A percentile compares a stretch with the other conserved stretches of the same genome.
Conservation (phyloP, 768 basidiomycete genomes). For the Tulasnella sp. region DNA sequence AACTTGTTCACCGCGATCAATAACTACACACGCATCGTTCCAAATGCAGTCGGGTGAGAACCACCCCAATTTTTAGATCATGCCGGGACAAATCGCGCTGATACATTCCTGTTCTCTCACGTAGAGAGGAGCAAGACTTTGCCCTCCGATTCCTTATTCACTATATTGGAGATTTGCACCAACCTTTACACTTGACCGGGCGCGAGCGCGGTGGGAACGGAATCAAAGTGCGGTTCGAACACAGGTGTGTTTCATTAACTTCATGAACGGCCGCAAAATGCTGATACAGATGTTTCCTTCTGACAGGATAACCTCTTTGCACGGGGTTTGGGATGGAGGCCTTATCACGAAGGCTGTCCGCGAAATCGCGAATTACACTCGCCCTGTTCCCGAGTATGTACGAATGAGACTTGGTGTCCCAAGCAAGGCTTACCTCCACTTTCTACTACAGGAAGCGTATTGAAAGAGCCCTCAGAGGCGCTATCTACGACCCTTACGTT, state of each 20-base stretch:
- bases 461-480: slow-evolving; percentile 55
- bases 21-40: slow-evolving; percentile 6
- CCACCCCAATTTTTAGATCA: neutral
- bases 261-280: too few relatives aligned
- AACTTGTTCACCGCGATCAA: slow-evolving; percentile 52
- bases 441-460: slow-evolving; percentile 33
- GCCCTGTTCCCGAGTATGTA: slow-evolving; percentile 47
- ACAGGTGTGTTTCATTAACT: slow-evolving; percentile 25
- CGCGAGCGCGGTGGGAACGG: slow-evolving; percentile 81
- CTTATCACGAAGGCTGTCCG: slow-evolving; percentile 78
- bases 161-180: slow-evolving; percentile 87
- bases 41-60: neutral
- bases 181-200: slow-evolving; percentile 85
- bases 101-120: slow-evolving; percentile 6
- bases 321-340: slow-evolving; percentile 76
- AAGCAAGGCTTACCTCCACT: neutral
- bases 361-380: slow-evolving; percentile 68
- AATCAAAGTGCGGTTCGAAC: slow-evolving; percentile 58
- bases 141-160: slow-evolving; percentile 90
- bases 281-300: neutral
- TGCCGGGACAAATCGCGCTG: neutral
- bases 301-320: slow-evolving; percentile 32
- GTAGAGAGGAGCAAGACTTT: slow-evolving; percentile 43
- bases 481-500: slow-evolving; percentile 81
- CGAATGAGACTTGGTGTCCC: neutral